These are phyloP conservation scores for Gracilariopsis chorda DNA, from an alignment of 23 red algal genomes.

Conservation along the genomic window DNA sequence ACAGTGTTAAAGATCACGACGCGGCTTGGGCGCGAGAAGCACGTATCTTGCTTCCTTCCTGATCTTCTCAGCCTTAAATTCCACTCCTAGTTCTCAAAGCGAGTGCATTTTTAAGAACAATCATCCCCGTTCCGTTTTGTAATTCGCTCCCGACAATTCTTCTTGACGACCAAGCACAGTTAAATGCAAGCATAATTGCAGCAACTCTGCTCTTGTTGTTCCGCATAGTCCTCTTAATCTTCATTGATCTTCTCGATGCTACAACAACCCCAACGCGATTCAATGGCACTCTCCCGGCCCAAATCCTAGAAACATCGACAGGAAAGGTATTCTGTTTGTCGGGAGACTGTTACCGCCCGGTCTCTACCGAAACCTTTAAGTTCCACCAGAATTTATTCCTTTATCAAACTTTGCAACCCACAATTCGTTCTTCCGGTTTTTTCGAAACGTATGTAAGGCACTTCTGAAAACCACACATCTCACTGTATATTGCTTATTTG, in stretches of 20 bases:
- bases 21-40: no score
- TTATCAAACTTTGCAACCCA: not conserved
- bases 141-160: no score
- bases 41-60: no score
- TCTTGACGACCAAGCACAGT: no score
- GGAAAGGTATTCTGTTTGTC: not conserved
- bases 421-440: not conserved
- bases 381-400: not conserved
- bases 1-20: no score
- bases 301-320: not conserved
- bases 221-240: not conserved
- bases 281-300: not conserved
- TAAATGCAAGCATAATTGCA: not conserved
- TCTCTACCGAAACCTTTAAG: not conserved
- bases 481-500: not conserved
- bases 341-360: conserved; percentile 6
- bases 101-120: no score
- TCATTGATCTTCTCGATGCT: not conserved
- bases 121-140: no score
- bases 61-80: no score
- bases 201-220: not conserved
- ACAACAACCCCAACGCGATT: not conserved
- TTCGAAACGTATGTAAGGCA: conserved; percentile 8
- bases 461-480: not conserved
- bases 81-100: no score